Conservation (phyloP, 2,329 filamentous ascomycete genomes). For the Erysiphe pulchra region DNA sequence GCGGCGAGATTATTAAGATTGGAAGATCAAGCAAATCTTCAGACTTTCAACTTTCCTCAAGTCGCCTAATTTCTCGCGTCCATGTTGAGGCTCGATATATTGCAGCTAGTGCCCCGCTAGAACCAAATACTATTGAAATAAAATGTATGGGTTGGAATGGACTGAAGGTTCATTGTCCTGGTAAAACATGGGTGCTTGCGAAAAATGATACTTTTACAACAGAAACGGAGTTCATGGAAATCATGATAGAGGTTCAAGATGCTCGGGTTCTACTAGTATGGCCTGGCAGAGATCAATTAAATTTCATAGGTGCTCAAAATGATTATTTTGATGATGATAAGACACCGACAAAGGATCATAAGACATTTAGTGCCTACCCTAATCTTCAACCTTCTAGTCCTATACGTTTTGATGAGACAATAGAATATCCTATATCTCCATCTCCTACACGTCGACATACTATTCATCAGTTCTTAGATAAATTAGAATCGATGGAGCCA, state of each 20-base stretch:
- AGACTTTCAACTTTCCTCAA: slow-evolving; percentile 81
- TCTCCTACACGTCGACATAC: slow-evolving; percentile 18
- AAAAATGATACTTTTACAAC: slow-evolving; percentile 82
- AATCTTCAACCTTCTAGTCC: slow-evolving; percentile 32
- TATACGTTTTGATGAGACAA: slow-evolving; percentile 26
- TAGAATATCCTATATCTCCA: slow-evolving; percentile 57
- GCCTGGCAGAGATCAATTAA: slow-evolving; percentile 35
- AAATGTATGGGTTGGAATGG: slow-evolving; percentile 93
- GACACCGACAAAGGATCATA: slow-evolving; percentile 24
- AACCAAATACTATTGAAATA: slow-evolving; percentile 61
- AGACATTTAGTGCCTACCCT: slow-evolving; percentile 10
- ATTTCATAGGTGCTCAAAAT: slow-evolving; percentile 19
- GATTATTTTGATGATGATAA: slow-evolving; percentile 40
- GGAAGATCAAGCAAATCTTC: slow-evolving; percentile 86
- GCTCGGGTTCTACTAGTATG: slow-evolving; percentile 72
- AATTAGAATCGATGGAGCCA: slow-evolving; percentile 11
- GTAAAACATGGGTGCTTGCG: slow-evolving; percentile 56
- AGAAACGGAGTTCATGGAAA: slow-evolving; percentile 64
- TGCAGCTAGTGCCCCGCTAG: slow-evolving; percentile 36
- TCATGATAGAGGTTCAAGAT: slow-evolving; percentile 90
- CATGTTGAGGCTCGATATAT: slow-evolving; percentile 78
- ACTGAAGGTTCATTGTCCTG: slow-evolving; percentile 74
- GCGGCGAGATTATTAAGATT: slow-evolving; percentile 63
- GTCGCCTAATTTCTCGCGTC: slow-evolving; percentile 76
- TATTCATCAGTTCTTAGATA: not conserved